Evolutionary conservation across 306 rosid species (phyloP), one percentile per base, ranked within the genome.

Genomic region (Pueraria montana): DNA sequence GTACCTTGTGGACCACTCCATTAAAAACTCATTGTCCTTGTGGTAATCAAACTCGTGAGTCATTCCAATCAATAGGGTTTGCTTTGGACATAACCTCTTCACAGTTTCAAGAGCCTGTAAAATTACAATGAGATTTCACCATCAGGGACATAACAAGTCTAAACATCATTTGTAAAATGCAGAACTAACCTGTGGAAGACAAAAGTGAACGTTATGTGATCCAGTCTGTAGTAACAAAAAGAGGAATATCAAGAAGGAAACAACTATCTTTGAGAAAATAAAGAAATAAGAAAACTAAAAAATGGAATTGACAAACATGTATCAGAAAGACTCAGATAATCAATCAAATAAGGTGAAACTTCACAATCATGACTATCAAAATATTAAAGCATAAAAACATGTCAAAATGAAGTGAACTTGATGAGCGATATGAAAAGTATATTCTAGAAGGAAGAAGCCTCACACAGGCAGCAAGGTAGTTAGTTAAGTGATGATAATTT

Each of bases 61-160:
- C 98, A 94, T 91, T 84, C 98, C 97, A 84, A 92, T 76, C 50
- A 94, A 71, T 59, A 94, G 76, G 81, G 95, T 90, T 84, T 42
- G 87, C 86, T 91, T 94, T 48, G 98, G 98, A 76, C 91, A 77
- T 76, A 94, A 83, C 88, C 84, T 91, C 89, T 92, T 94, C 74
- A 94, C 87, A 83, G 95, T 92, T 87, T 94, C 97, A 81, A 94
- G 90, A 78, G 95, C 68, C 98, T 94, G 91, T 78, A 82, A 82
- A 85, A 88, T 74, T 53, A 59, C 55, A 58, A 70, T 32, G 65
- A 46, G 36, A 81, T 49, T 70, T 87, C 58, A 24, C 67, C 17
- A 58, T 65, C 30, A 67, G 64, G 64, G n/a, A 43, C 42, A 30
- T 66, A 34, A 23, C 79, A 84, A 56, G 81, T 8, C 50, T 32